Conservation (phyloP, 2,329 filamentous ascomycete genomes). For the Pseudogymnoascus sp. region DNA sequence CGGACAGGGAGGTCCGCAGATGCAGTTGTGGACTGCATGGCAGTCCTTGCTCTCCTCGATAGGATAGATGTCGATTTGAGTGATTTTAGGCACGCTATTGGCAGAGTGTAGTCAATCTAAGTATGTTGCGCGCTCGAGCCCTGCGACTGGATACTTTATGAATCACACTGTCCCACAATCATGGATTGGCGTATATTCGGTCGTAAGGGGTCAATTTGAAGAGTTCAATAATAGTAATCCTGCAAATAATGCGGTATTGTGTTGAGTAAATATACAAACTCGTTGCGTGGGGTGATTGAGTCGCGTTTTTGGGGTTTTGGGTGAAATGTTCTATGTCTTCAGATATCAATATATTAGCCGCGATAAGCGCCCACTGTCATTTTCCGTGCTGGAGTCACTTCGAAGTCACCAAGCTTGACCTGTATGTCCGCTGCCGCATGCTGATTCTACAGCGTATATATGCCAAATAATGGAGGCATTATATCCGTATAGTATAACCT, state of each 20-base stretch:
- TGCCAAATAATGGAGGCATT: not conserved
- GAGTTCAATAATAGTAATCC: not conserved
- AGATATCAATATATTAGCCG: slow-evolving; percentile 4
- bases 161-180: not conserved
- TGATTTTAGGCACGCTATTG: not conserved
- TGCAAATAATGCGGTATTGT: not conserved
- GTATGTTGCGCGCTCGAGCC: not conserved
- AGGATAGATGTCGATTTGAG: not conserved
- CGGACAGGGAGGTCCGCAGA: not conserved
- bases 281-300: not conserved
- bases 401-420: not conserved
- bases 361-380: not conserved
- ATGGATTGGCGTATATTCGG: not conserved
- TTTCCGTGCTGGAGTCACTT: not conserved
- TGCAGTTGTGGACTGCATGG: slow-evolving; percentile 4
- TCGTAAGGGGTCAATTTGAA: not conserved
- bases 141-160: not conserved
- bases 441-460: not conserved
- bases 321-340: not conserved
- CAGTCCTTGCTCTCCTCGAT: not conserved
- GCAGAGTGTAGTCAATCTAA: not conserved
- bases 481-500: not conserved
- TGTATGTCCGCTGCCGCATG: not conserved
- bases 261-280: slow-evolving; percentile 8
- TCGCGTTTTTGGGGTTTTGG: not conserved